Evolutionary conservation across 495 filamentous ascomycete genomes (phyloP).

Genomic region (Terfezia boudieri): DNA sequence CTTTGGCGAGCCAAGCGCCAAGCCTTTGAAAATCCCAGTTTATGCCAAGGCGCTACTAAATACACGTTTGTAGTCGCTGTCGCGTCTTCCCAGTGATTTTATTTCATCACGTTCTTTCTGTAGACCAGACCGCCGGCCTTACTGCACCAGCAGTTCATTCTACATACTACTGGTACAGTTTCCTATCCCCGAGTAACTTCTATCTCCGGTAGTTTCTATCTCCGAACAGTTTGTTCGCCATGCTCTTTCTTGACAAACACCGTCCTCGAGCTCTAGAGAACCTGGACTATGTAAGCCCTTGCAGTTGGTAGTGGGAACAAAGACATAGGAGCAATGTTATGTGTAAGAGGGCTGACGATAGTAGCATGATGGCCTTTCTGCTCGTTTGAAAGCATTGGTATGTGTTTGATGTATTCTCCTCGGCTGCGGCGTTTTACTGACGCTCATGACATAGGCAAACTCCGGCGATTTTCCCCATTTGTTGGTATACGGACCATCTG

Average conservation of each 20-base stretch:
- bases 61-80: too few species aligned
- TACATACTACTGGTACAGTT: too few species aligned
- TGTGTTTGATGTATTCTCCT: constrained; percentile 9
- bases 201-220: too few species aligned
- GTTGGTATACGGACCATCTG: constrained; percentile 86
- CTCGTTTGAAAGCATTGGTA: constrained; percentile 70
- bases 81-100: too few species aligned
- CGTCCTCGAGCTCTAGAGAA: constrained; percentile 72
- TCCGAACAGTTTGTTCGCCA: not conserved
- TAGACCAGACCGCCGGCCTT: too few species aligned
- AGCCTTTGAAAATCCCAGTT: too few species aligned
- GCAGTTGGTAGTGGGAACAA: not conserved
- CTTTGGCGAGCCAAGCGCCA: too few species aligned
- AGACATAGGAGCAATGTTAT: not conserved
- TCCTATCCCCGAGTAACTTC: too few species aligned
- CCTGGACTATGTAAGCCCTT: constrained; percentile 38
- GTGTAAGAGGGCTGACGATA: not conserved
- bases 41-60: too few species aligned
- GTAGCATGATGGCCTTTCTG: constrained; percentile 60
- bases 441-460: constrained; percentile 43
- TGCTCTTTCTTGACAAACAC: constrained; percentile 80
- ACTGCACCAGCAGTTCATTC: too few species aligned
- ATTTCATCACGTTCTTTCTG: too few species aligned
- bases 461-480: constrained; percentile 93
- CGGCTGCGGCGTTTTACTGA: constrained; percentile 7